phyloP scores from a whole-genome alignment of 441 rosid genomes.

The Populus trichocarpa region DNA sequence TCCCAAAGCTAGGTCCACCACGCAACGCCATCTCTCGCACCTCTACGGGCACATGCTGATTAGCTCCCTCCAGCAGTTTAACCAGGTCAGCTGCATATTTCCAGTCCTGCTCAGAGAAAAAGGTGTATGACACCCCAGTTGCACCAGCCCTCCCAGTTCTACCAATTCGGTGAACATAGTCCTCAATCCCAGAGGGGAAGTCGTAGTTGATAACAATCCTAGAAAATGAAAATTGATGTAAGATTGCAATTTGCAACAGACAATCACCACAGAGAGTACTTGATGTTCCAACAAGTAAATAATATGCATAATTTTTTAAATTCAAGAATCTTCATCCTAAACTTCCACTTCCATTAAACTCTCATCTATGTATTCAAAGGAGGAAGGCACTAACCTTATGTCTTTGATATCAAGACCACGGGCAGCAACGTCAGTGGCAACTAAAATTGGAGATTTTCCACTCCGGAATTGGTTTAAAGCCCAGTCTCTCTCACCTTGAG shows the following conservation, averaged over 20 bases:
- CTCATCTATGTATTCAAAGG: background rate
- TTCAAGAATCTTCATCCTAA: background rate
- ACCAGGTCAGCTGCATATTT: slow-evolving; percentile 79
- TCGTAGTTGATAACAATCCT: slow-evolving; percentile 94
- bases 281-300: background rate
- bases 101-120: slow-evolving; percentile 89
- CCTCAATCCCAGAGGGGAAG: slow-evolving; percentile 93
- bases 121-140: slow-evolving; percentile 87
- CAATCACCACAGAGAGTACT: background rate
- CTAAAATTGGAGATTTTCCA: slow-evolving; percentile 76
- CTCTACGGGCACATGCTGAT: slow-evolving; percentile 85
- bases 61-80: slow-evolving; percentile 89
- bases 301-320: background rate
- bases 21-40: slow-evolving; percentile 80
- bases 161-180: slow-evolving; percentile 94
- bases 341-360: background rate
- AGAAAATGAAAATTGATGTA: slow-evolving; percentile 13
- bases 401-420: slow-evolving; percentile 95
- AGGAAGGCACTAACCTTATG: slow-evolving; percentile 49
- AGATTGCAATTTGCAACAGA: background rate
- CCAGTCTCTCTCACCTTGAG: slow-evolving; percentile 97
- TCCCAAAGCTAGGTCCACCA: slow-evolving; percentile 62
- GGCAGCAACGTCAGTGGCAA: slow-evolving; percentile 98
- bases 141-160: slow-evolving; percentile 99
- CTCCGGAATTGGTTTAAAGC: slow-evolving; percentile 81